Evolutionary conservation across 164 flowering plant species (phyloP).

Genomic region (Aristolochia californica): DNA sequence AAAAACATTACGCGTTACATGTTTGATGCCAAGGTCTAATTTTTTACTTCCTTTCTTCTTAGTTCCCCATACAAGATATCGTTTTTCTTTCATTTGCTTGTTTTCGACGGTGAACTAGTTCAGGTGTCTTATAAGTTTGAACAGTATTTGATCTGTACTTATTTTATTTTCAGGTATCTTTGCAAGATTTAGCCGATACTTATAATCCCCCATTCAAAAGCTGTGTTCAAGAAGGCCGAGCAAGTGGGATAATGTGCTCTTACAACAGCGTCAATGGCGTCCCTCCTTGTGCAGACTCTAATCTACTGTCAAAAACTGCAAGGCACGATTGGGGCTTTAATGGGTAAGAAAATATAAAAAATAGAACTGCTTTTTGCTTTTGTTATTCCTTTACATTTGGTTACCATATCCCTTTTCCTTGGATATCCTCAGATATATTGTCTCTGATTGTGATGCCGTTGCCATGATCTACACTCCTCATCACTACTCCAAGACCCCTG

Average conservation of each 20-base stretch:
- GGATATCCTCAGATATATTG: constrained; percentile 52
- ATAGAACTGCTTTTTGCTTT: too few relatives aligned
- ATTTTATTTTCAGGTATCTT: constrained; percentile 47
- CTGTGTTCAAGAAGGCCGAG: constrained; percentile 78
- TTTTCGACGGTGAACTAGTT: too few relatives aligned
- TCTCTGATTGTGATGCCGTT: constrained; percentile 89
- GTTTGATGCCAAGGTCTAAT: constrained; percentile 45
- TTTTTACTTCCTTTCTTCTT: too few relatives aligned
- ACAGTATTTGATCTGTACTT: too few relatives aligned
- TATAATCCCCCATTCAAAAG: constrained; percentile 60
- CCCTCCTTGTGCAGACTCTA: constrained; percentile 86
- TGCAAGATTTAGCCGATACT: constrained; percentile 81
- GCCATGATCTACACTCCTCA: constrained; percentile 47
- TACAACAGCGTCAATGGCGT: constrained; percentile 87
- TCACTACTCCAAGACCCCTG: constrained; percentile 59
- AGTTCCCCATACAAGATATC: too few relatives aligned
- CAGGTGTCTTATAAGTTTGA: too few relatives aligned
- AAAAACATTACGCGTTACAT: constrained; percentile 37
- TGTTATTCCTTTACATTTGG: too few relatives aligned
- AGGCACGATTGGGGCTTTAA: constrained; percentile 68
- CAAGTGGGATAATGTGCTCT: constrained; percentile 91
- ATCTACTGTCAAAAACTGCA: constrained; percentile 47
- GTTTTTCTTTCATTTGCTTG: too few relatives aligned
- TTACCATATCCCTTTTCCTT: too few relatives aligned
- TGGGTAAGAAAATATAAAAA: constrained; percentile 37